These are phyloP conservation scores for Medicago arabica DNA, from an alignment of 306 rosid genomes.

Conservation along the genomic window DNA sequence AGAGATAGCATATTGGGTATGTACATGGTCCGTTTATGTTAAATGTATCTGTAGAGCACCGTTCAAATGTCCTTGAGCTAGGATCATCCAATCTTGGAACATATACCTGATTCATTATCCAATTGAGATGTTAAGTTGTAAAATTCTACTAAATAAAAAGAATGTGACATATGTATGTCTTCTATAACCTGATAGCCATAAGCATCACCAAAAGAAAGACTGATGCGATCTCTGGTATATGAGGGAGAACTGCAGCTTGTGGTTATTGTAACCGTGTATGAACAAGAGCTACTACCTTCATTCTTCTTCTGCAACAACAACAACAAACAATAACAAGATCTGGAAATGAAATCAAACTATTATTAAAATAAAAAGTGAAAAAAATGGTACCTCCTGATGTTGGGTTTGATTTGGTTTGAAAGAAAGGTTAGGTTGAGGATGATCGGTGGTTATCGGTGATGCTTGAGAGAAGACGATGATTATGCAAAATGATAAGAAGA, in stretches of 20 bases:
- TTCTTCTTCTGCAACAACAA: slow-evolving; percentile 43
- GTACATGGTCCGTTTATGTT: slow-evolving; percentile 77
- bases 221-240: slow-evolving; percentile 80
- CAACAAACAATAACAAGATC: background rate
- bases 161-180: no score
- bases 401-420: slow-evolving; percentile 41
- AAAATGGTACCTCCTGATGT: slow-evolving; percentile 23
- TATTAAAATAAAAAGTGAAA: no score
- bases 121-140: no score
- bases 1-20: slow-evolving; percentile 63
- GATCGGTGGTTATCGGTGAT: background rate
- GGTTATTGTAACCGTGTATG: slow-evolving; percentile 64
- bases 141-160: no score
- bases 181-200: slow-evolving; percentile 95
- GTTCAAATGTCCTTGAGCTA: slow-evolving; percentile 63
- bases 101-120: slow-evolving; percentile 54
- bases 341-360: background rate
- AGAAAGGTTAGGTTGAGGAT: slow-evolving; percentile 32
- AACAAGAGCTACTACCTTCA: slow-evolving; percentile 50
- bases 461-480: slow-evolving; percentile 40
- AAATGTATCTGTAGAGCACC: slow-evolving; percentile 84
- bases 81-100: slow-evolving; percentile 75
- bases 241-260: slow-evolving; percentile 80
- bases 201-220: slow-evolving; percentile 85
- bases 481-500: slow-evolving; percentile 45